Percentiles rank a stretch among this genome's conserved stretches.
These are phyloP conservation scores for Leonotis leonurus DNA, from an alignment of 257 asterid genomes.

Conservation along the genomic window DNA sequence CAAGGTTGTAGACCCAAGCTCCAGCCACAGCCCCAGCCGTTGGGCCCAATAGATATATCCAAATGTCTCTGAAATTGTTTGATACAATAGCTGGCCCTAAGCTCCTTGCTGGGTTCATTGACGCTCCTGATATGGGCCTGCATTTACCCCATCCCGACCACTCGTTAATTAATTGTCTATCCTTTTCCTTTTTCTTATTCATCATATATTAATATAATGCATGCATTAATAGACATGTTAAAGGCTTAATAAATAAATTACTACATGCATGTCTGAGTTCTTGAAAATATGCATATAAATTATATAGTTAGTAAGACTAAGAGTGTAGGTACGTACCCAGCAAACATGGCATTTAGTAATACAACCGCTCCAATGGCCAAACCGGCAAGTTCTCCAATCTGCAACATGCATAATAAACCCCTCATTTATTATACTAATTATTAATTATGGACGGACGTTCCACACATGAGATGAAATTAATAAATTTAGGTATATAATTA, in stretches of 20 bases:
- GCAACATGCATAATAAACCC: neutral
- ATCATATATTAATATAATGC: too few relatives aligned
- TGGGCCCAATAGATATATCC: conserved; percentile 76
- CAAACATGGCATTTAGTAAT: conserved; percentile 78
- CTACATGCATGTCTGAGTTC: too few relatives aligned
- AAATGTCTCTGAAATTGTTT: conserved; percentile 35
- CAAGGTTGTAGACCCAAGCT: conserved; percentile 69
- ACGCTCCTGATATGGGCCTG: conserved; percentile 86
- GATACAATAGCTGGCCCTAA: conserved; percentile 83
- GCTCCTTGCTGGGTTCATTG: conserved; percentile 92
- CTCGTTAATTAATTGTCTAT: too few relatives aligned
- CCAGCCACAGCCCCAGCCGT: conserved; percentile 68
- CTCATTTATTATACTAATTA: neutral
- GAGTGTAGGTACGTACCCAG: conserved; percentile 75
- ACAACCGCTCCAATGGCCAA: conserved; percentile 87
- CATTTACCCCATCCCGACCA: too few relatives aligned
- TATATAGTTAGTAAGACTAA: too few relatives aligned
- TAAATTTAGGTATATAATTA: neutral
- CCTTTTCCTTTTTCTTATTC: too few relatives aligned
- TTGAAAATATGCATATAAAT: too few relatives aligned
- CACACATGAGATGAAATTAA: neutral
- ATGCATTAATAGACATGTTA: too few relatives aligned
- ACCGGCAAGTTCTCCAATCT: conserved; percentile 98
- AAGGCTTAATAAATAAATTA: too few relatives aligned
- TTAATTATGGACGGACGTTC: too few relatives aligned